Evolutionary conservation across 2,329 filamentous ascomycete genomes (phyloP), one percentile per base, ranked within the genome.

Genomic region (Mycogone perniciosa): DNA sequence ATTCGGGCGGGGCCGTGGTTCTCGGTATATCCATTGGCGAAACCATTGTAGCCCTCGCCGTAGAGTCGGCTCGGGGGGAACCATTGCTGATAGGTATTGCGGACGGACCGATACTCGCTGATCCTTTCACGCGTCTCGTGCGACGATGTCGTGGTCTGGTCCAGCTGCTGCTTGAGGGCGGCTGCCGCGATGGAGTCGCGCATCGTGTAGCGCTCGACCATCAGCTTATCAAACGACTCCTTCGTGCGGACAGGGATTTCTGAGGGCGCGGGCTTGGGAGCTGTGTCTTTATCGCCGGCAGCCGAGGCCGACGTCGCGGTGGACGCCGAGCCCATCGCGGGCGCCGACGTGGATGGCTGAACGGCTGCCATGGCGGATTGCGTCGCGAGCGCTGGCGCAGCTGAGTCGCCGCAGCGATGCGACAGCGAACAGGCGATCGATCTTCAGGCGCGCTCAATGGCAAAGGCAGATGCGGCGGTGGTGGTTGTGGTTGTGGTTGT

Each of bases 11-110:
- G 84, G 43, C 77, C 77, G 52, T 84, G 76, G 54, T 75, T 74
- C 62, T 91, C 89, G 31, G 92, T 96, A 60, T 82, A 77, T 54
- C 87, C 86, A 72, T 97, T 97, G 57, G 88, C 92, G 64, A 86
- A 96, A 41, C 91, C 92, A 64, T 81, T 84, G 66, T 95, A 99
- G 49, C 93, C 93, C 60, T 76, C 81, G 68, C 76, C 86, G 71
- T 76, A 89, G 54, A 83, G 75, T 58, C 72, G 76, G 58, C 71
- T 75, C 1, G 80, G 73, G 3, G 79, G 76, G 51, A 81, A 84
- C 64, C 70, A 79, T 43, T 69, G 70, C 53, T 79, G 76, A 60
- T 76, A 80, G 7, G 80, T 75, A 56, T 67, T 72, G 54, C 77
- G 74, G 42, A 89, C 64, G 44, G 76, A 69, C 52, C 81, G 76